Base-by-base conservation (phyloP, 2,329 filamentous ascomycete species). In the Aspergillus novoparasiticus region DNA sequence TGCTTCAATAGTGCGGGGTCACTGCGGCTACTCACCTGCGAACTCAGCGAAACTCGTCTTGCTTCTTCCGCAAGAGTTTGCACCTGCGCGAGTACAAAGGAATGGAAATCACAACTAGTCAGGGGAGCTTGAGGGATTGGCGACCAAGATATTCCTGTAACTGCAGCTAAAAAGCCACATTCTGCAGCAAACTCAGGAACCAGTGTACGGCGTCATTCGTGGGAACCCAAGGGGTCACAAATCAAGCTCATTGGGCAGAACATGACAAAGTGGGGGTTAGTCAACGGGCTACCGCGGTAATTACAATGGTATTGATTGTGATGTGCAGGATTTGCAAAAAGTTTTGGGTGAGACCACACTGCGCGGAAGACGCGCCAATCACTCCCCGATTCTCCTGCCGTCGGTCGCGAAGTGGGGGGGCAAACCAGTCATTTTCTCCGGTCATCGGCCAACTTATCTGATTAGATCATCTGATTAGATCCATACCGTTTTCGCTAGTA, bases 401-500 rank as follows among this genome's bases (percentile, higher is more conserved):
- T 54, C 57, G 58, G 60, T 56, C 57, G 51, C 53, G 21, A 21
- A 43, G 59, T 51, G 46, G 57, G 34, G 30, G 26, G 2, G 21
- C 8, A 45, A 32, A 9, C 23, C 60, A 45, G 39, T 54, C 32
- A 45, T 8, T 60, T 60, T 60, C 67, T 67, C 69, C 69, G 66
- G 61, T 62, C 32, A 34, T 65, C 68, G 64, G 68, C 61, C 55
- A 12, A 43, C 21, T 63, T 68, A 71, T 71, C 68, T 70, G 69
- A 71, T 71, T 70, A 71, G 69, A 71, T 71, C 65, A 71, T 71
- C 69, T 68, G 69, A 71, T 71, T 67, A 70, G 68, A 69, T 70
- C 30, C 26, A 23, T 60, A 61, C 46, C 19, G 58, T 64, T 10
- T 46, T 61, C 10, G 19, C 8, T 14, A 19, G 59, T 65, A 59